A percentile compares a stretch with the other conserved stretches of the same genome.
phyloP scores from a whole-genome alignment of 2,329 filamentous ascomycete species.

The Diaporthe sp. region DNA sequence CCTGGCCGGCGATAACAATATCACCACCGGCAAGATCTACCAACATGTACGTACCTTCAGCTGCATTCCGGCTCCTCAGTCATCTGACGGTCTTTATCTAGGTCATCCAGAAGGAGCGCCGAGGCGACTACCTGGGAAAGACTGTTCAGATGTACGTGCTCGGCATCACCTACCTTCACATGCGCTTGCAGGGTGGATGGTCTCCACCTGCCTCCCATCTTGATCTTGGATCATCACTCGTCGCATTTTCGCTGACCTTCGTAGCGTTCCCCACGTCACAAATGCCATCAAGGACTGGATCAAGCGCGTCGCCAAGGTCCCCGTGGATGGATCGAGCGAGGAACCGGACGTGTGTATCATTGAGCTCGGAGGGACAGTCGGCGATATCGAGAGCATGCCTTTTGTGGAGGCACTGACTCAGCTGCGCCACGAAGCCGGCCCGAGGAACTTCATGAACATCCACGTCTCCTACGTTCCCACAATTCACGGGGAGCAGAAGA shows the following conservation, averaged over 20 bases:
- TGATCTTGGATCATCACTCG: background rate
- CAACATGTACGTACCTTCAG: constrained; percentile 81
- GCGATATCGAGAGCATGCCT: constrained; percentile 88
- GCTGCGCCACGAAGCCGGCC: constrained; percentile 78
- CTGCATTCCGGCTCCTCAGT: background rate
- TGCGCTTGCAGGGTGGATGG: background rate
- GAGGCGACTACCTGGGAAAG: constrained; percentile 85
- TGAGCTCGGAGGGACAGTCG: constrained; percentile 61
- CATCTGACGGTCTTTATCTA: constrained; percentile 38
- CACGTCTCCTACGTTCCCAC: constrained; percentile 91
- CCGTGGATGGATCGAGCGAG: constrained; percentile 86
- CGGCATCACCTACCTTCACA: background rate
- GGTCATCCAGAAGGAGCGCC: constrained; percentile 68
- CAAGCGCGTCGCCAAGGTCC: constrained; percentile 84
- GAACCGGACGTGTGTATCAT: constrained; percentile 94
- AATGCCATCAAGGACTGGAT: constrained; percentile 95
- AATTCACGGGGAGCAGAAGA: constrained; percentile 82
- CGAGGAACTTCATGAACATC: constrained; percentile 88
- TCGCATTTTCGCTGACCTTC: constrained; percentile 26
- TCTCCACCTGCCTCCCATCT: background rate
- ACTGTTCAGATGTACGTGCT: constrained; percentile 80
- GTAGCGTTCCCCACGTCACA: constrained; percentile 85
- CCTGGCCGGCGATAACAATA: constrained; percentile 90
- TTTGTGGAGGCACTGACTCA: constrained; percentile 91
- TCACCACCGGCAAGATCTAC: constrained; percentile 98